Percentiles rank a stretch among this genome's conserved stretches.
These are phyloP conservation scores for Clavispora vitiphila DNA, from an alignment of 805 yeast species.

Conservation along the genomic window DNA sequence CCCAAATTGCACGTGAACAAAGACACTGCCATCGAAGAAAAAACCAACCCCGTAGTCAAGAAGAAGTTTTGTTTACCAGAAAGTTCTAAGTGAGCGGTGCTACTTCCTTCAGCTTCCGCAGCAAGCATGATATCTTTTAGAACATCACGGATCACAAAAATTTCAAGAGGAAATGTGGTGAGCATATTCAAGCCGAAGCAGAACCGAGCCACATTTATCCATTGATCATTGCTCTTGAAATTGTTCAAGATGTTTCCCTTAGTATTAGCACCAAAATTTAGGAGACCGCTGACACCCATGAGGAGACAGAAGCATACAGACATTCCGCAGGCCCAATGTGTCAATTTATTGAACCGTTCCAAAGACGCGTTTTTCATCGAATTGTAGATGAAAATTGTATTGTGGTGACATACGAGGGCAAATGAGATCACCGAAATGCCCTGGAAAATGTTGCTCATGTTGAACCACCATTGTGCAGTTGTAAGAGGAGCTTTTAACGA, in stretches of 20 bases:
- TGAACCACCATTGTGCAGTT: constrained; percentile 45
- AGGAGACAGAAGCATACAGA: constrained; percentile 74
- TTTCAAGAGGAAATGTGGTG: constrained; percentile 86
- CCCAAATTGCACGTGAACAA: constrained; percentile 84
- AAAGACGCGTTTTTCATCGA: constrained; percentile 74
- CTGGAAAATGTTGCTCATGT: constrained; percentile 61
- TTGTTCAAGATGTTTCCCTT: constrained; percentile 87
- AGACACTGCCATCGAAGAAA: constrained; percentile 69
- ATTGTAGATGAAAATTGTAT: constrained; percentile 83
- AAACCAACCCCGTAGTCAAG: constrained; percentile 61
- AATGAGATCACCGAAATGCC: constrained; percentile 93
- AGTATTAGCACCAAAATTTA: constrained; percentile 70
- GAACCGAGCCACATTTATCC: constrained; percentile 81
- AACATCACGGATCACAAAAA: constrained; percentile 87
- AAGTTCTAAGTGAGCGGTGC: constrained; percentile 36
- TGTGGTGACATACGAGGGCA: constrained; percentile 94
- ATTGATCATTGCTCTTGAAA: constrained; percentile 67
- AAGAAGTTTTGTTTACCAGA: constrained; percentile 49
- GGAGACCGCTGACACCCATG: constrained; percentile 76
- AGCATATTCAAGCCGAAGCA: constrained; percentile 91
- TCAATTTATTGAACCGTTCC: constrained; percentile 66
- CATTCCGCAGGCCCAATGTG: constrained; percentile 78
- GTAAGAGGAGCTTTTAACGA: constrained; percentile 47
- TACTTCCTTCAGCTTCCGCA: constrained; percentile 14
- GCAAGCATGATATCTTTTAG: constrained; percentile 53